Conservation (phyloP, 2,329 filamentous ascomycete genomes). For the Apiospora marii region DNA sequence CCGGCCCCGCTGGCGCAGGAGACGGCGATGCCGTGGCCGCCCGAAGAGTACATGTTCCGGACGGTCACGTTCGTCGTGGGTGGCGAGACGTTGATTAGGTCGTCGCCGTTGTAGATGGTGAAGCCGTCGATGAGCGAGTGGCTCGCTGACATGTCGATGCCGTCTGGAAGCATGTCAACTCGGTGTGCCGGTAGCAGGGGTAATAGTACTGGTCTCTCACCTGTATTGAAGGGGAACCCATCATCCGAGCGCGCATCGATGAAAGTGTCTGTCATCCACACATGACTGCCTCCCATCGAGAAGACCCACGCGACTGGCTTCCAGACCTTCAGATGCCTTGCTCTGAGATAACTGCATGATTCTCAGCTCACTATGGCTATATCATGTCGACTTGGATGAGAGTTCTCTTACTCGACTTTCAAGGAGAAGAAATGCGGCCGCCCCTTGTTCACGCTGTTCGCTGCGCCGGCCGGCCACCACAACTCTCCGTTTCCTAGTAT, state of each 20-base stretch:
- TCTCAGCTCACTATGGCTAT: background rate
- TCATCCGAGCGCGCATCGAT: conserved; percentile 32
- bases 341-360: conserved; percentile 27
- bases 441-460: conserved; percentile 30
- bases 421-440: conserved; percentile 36
- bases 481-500: conserved; percentile 30
- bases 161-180: conserved; percentile 22
- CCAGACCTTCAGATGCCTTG: conserved; percentile 34
- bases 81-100: conserved; percentile 34
- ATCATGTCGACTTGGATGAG: background rate
- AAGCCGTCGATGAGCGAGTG: conserved; percentile 35
- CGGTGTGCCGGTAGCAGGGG: background rate
- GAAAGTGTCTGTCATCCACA: conserved; percentile 34
- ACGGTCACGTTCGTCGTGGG: conserved; percentile 35
- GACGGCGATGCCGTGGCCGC: conserved; percentile 34
- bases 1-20: conserved; percentile 33
- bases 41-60: conserved; percentile 33
- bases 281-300: conserved; percentile 31
- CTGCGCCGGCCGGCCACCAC: conserved; percentile 33
- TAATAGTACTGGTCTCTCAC: background rate
- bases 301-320: conserved; percentile 36
- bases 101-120: conserved; percentile 35
- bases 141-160: conserved; percentile 33
- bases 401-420: conserved; percentile 26
- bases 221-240: conserved; percentile 35